These are phyloP conservation scores for Vitellaria paradoxa DNA, from an alignment of 179 eudicot species.

Conservation along the genomic window DNA sequence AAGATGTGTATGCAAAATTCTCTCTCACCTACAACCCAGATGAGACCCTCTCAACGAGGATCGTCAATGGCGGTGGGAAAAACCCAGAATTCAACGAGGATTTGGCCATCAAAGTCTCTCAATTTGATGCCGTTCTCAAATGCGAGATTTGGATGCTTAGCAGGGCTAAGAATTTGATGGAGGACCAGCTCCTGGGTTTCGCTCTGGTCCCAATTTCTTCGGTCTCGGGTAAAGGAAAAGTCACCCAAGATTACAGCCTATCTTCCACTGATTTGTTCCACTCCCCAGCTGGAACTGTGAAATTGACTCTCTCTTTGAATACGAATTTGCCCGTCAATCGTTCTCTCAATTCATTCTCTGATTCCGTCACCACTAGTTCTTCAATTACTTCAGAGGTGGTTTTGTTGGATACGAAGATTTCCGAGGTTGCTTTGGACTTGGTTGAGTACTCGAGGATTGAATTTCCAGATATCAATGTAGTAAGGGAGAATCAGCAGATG, in stretches of 20 bases:
- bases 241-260: conserved; percentile 48
- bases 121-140: conserved; percentile 55
- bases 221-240: conserved; percentile 35
- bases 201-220: conserved; percentile 60
- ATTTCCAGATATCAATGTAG: conserved; percentile 63
- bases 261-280: conserved; percentile 81
- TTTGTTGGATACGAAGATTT: conserved; percentile 37
- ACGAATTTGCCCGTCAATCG: conserved; percentile 25
- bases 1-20: conserved; percentile 83
- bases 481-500: conserved; percentile 55
- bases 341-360: conserved; percentile 17
- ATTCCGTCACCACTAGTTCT: conserved; percentile 27
- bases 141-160: conserved; percentile 88
- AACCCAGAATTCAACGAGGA: conserved; percentile 69
- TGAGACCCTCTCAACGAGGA: conserved; percentile 53
- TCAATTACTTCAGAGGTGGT: conserved; percentile 62
- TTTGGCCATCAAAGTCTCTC: conserved; percentile 42
- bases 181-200: conserved; percentile 75
- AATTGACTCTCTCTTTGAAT: conserved; percentile 41
- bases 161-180: conserved; percentile 47
- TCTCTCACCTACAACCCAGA: conserved; percentile 76
- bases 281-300: conserved; percentile 77
- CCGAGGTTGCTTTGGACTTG: conserved; percentile 26
- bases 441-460: conserved; percentile 59
- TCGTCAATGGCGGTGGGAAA: conserved; percentile 61